These are phyloP conservation scores for Fragaria vesca DNA, from an alignment of 306 rosid genomes.

Conservation along the genomic window DNA sequence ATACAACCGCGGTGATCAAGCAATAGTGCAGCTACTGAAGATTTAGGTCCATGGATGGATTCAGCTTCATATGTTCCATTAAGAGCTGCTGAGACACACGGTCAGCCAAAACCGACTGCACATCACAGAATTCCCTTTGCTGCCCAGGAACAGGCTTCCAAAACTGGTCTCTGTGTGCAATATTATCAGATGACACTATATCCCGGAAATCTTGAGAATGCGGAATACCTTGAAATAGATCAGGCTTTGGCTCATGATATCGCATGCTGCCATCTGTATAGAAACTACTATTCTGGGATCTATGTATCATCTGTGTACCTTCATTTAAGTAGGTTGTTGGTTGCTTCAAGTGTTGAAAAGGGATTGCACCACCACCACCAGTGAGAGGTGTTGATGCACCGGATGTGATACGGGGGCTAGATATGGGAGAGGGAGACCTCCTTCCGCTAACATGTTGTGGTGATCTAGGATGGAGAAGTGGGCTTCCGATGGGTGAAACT, in stretches of 20 bases:
- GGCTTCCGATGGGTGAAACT: conserved; percentile 46
- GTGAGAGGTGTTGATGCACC: conserved; percentile 47
- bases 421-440: conserved; percentile 46
- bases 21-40: conserved; percentile 27
- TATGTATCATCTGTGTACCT: conserved; percentile 40
- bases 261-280: conserved; percentile 32
- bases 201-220: conserved; percentile 43
- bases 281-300: conserved; percentile 31
- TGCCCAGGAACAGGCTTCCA: conserved; percentile 36
- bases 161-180: conserved; percentile 37
- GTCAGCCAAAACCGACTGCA: conserved; percentile 46
- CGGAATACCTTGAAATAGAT: conserved; percentile 35
- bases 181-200: conserved; percentile 38
- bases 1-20: conserved; percentile 25
- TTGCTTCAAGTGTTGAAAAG: conserved; percentile 44
- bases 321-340: conserved; percentile 40
- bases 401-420: conserved; percentile 41
- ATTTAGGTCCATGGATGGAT: conserved; percentile 32
- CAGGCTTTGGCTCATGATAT: conserved; percentile 46
- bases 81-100: conserved; percentile 54
- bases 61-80: conserved; percentile 49
- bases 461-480: conserved; percentile 34
- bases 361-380: conserved; percentile 35
- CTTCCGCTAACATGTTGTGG: conserved; percentile 44
- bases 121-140: conserved; percentile 37